These are phyloP conservation scores for Herpetomonas tarakana DNA, from an alignment of 208 protist genomes.

Conservation along the genomic window DNA sequence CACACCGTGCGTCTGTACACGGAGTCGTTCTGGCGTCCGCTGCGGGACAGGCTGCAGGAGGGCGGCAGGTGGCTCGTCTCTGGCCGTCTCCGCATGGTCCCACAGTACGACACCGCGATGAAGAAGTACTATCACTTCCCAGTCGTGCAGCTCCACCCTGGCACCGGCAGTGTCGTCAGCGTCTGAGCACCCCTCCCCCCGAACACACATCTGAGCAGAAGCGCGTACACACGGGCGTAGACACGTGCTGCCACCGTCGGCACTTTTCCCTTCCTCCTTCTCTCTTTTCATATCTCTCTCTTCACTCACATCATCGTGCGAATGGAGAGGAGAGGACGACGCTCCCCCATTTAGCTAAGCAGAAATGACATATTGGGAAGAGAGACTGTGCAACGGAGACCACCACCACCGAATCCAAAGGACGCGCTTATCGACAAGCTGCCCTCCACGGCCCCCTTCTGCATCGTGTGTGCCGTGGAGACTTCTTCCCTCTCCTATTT, in stretches of 20 bases:
- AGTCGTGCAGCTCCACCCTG: constrained; percentile 75
- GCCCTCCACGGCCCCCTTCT: too few relatives aligned
- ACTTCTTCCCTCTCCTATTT: too few relatives aligned
- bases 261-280: constrained; percentile 5
- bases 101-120: constrained; percentile 71
- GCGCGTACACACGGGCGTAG: not conserved
- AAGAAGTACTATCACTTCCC: constrained; percentile 89
- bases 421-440: too few relatives aligned
- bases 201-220: too few relatives aligned
- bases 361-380: too few relatives aligned
- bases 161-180: constrained; percentile 32
- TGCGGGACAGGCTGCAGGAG: constrained; percentile 37
- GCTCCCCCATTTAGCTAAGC: too few relatives aligned
- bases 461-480: too few relatives aligned
- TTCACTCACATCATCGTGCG: not conserved
- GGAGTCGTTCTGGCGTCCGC: constrained; percentile 32
- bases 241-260: too few relatives aligned
- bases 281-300: not conserved
- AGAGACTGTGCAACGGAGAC: too few relatives aligned
- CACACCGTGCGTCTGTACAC: constrained; percentile 82
- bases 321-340: too few relatives aligned
- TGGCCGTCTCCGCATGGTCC: constrained; percentile 79
- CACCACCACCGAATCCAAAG: too few relatives aligned
- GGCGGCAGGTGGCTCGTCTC: constrained; percentile 59
- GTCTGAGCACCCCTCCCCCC: constrained; percentile 1